Base-by-base conservation (phyloP, 768 basidiomycete species). In the Clavulina sp. region DNA sequence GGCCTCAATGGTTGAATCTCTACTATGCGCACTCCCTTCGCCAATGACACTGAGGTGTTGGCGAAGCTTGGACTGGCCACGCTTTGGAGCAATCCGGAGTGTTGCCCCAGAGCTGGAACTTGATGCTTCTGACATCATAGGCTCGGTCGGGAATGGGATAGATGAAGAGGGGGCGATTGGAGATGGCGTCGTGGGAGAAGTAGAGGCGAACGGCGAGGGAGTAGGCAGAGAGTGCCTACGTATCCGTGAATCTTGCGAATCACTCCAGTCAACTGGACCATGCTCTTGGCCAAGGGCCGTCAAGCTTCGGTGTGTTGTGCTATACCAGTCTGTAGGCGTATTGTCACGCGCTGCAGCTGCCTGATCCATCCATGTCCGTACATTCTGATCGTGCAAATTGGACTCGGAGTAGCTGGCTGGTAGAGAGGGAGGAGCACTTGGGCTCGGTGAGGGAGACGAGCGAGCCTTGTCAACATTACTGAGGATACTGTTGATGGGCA, bases 391-490 rank as follows among this genome's bases (percentile, higher is more conserved):
- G n/a, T n/a, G n/a, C n/a, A n/a, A n/a, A n/a, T n/a, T 49, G 18
- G 21, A 34, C 29, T 13, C 48, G 13, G 24, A 29, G 18, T 50
- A 51, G 13, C 7, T 33, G 13, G 28, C 28, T 7, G 48, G 28
- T 30, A 7, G 9, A 9, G 26, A 34, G 9, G 52, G n/a, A 23
- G 38, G 32, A 30, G 23, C 50, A n/a, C n/a, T 50, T 23, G 19
- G 26, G 19, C 4, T 19, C 28, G 50, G 50, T 23, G 4, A 5
- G 23, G 16, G 54, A 48, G n/a, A 56, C 26, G 53, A 86, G 78
- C 47, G 75, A 72, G 30, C 83, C 82, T 30, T 88, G 70, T 2
- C 92, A n/a, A n/a, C n/a, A n/a, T n/a, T n/a, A 91, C 4, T 46
- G 24, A 46, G 43, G 26, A 46, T 46, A 26, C 43, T 24, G n/a